Conservation (phyloP, 257 asterid genomes). For the Solanum phureja region DNA sequence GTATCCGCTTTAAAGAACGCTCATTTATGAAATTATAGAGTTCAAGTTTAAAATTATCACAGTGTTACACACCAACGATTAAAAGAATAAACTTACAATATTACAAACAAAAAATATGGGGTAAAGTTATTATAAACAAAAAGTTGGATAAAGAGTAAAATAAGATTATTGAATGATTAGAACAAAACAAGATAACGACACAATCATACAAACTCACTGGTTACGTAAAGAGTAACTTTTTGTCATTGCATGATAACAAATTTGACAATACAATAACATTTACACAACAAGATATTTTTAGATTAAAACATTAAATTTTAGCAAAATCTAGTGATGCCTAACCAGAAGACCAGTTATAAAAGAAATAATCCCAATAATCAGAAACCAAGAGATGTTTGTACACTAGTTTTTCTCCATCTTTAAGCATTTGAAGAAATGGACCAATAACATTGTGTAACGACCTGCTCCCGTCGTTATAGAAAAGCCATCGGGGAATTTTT, state of each 20-base stretch:
- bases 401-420: slow-evolving; percentile 25
- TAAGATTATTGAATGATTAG: neutral
- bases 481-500: too few relatives aligned
- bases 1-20: neutral
- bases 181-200: neutral
- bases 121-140: too few relatives aligned
- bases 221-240: neutral
- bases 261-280: neutral
- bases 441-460: slow-evolving; percentile 4
- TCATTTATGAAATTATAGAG: neutral
- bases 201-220: neutral
- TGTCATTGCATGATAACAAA: neutral
- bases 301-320: slow-evolving; percentile 11
- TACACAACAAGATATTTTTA: neutral
- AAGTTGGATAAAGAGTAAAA: too few relatives aligned
- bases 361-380: slow-evolving; percentile 41
- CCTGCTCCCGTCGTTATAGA: too few relatives aligned
- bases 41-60: neutral
- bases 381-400: slow-evolving; percentile 26
- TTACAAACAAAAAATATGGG: too few relatives aligned
- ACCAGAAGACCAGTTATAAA: slow-evolving; percentile 31
- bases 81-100: too few relatives aligned
- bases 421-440: slow-evolving; percentile 26
- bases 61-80: neutral
- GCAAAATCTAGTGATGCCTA: slow-evolving; percentile 31